Evolutionary conservation across 305 asterid genomes (phyloP), one percentile per base, ranked within the genome.

Genomic region (Rubia peregrina): DNA sequence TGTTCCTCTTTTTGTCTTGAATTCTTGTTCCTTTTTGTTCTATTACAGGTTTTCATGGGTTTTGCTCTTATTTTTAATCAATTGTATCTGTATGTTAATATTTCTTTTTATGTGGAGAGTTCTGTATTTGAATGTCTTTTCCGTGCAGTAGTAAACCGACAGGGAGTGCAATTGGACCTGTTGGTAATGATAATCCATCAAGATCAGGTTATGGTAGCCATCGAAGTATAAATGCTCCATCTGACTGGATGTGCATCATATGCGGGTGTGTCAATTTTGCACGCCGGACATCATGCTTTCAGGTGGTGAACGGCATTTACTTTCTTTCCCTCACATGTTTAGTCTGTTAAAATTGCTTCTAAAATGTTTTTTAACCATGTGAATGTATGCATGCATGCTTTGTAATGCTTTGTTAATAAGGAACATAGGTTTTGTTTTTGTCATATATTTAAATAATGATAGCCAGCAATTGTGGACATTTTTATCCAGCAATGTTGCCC

Each of bases 221-320:
- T 70, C 86, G 90, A 71, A 88, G 88, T 80, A 75, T 81, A 57
- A 80, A 85, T 75, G 74, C 91, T 71, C 84, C 96, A 67, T 89
- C 96, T 75, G 98, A 94, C 82, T 94, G 98, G 98, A 94, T 94
- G 97, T 94, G 98, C 88, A 83, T 77, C 61, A 89, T 94, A 76
- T 94, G 98, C 66, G 97, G 93, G 67, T 94, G 97, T 78, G 88
- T 90, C 80, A 94, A 91, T 83, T 94, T 94, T 82, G 98, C 98
- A 40, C 85, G 98, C 67, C 85, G 98, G 75, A 94, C 96, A 70
- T 90, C 92, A 43, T 94, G 98, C 82, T 94, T 94, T 82, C 98
- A 91, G 97, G 98, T 94, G 64, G 4, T n/a, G 49, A 12, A 41
- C 44, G 2, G 65, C 30, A 10, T 57, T 30, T 63, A 19, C 3